A percentile compares a stretch with the other conserved stretches of the same genome.
These are phyloP conservation scores for Rosa persica DNA, from an alignment of 306 rosid species.

Conservation along the genomic window DNA sequence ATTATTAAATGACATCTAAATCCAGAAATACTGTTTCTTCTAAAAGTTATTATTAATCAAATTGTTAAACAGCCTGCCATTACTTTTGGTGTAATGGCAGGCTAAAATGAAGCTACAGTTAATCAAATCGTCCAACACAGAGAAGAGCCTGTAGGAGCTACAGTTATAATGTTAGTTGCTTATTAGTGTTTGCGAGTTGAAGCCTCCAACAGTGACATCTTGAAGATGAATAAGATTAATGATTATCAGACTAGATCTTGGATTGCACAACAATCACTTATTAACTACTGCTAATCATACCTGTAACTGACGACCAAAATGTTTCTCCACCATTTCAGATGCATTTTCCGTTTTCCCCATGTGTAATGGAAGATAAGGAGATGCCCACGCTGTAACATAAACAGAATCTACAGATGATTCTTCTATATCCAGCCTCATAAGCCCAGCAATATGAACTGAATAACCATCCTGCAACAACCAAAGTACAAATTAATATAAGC, in stretches of 20 bases:
- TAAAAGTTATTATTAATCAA: not conserved
- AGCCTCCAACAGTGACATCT: not conserved
- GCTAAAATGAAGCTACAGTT: no score
- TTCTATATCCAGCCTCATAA: slow-evolving; percentile 86
- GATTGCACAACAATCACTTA: not conserved
- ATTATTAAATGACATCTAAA: not conserved
- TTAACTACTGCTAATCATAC: slow-evolving; percentile 35
- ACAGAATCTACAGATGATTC: slow-evolving; percentile 63
- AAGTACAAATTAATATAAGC: slow-evolving; percentile 22
- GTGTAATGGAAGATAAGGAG: slow-evolving; percentile 83
- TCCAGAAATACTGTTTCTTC: not conserved
- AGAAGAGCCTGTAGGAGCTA: no score
- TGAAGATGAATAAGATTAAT: not conserved
- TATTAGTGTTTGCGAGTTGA: not conserved
- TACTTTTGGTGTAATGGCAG: no score
- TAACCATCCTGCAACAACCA: slow-evolving; percentile 66
- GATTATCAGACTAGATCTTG: not conserved
- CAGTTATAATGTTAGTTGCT: not conserved
- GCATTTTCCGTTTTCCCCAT: slow-evolving; percentile 90
- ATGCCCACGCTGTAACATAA: slow-evolving; percentile 88
- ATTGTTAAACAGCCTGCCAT: not conserved
- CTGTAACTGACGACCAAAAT: slow-evolving; percentile 90
- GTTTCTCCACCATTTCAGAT: slow-evolving; percentile 54
- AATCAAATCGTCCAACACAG: no score
- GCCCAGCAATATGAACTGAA: slow-evolving; percentile 86